Base-by-base conservation (phyloP, 148 eudicot genomes). In the Rheum nobile region DNA sequence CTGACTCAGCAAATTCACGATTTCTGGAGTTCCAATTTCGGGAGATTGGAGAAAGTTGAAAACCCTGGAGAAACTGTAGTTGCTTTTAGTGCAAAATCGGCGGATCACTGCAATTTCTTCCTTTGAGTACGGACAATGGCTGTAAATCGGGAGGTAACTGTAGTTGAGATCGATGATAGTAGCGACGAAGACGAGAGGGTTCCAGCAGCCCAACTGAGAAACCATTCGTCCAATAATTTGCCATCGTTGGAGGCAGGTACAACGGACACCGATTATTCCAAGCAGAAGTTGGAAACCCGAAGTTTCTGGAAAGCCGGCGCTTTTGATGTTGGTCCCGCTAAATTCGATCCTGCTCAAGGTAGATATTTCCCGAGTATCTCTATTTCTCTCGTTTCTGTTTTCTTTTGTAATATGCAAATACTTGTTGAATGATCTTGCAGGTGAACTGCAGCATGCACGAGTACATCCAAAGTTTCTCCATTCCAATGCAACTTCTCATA, bases 401-500 rank as follows among this genome's bases (percentile, higher is more conserved):
- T 4, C 57, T 47, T 3, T 14, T 28, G 29, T 39, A 32, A 5
- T 34, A 11, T 22, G 73, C 17, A 22, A 41, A 10, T 71, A 28
- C 47, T 8, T 28, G 31, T 67, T 11, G 52, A 19, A 69, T 22
- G 28, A 63, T 71, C 77, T 13, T 86, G 48, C 72, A 91, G 98
- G 96, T 79, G 88, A 91, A 77, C 81, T 94, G 85, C 96, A 94
- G 80, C 98, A 94, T 82, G 98, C 98, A 26, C 91, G 98, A 78
- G 98, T 94, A 32, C 96, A 94, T 75, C 98, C 98, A 4, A 94
- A 91, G 82, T 94, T 94, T 91, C 85, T 94, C 77, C 98, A 94
- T 79, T 94, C 98, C 28, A 94, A 94, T 79, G 98, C 98, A n/a
- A 94, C 98, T 59, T 94, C 98, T 77, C 98, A 94, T 72, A 91